phyloP scores from a whole-genome alignment of 1,284 basidiomycete species.

The Heterobasidion occidentale region DNA sequence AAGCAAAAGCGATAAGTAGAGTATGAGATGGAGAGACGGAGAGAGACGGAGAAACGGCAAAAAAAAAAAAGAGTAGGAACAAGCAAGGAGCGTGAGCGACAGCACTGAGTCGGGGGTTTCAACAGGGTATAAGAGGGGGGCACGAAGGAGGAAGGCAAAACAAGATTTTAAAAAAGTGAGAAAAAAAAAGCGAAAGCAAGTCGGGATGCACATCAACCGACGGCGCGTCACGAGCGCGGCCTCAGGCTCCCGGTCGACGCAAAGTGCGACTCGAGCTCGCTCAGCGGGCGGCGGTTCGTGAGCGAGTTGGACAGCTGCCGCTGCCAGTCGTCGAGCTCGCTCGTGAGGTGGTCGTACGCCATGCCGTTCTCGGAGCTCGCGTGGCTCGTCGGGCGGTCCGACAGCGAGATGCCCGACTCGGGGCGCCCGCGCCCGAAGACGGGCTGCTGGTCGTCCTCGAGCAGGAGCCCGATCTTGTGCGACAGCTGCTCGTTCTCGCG shows the following conservation, averaged over 20 bases:
- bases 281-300: slow-evolving; percentile 61
- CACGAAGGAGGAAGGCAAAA: not conserved
- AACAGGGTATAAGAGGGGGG: slow-evolving; percentile 14
- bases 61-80: not conserved
- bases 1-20: slow-evolving; percentile 10
- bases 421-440: slow-evolving; percentile 55
- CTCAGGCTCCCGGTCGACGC: slow-evolving; percentile 47
- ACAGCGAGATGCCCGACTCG: slow-evolving; percentile 53
- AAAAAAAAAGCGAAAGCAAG: not conserved
- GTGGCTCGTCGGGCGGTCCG: slow-evolving; percentile 58
- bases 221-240: slow-evolving; percentile 51
- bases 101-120: slow-evolving; percentile 15
- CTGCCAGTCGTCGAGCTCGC: slow-evolving; percentile 78
- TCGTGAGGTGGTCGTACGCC: slow-evolving; percentile 62
- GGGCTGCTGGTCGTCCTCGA: slow-evolving; percentile 70
- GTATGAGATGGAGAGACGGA: slow-evolving; percentile 6
- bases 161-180: not conserved
- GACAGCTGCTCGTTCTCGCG: slow-evolving; percentile 80
- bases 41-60: not conserved
- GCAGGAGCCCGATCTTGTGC: slow-evolving; percentile 79
- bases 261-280: slow-evolving; percentile 53
- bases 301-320: slow-evolving; percentile 71
- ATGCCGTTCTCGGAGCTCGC: slow-evolving; percentile 66
- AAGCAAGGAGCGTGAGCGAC: slow-evolving; percentile 14
- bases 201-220: not conserved